Evolutionary conservation across 2,329 filamentous ascomycete species (phyloP).

Genomic region (Ascochyta lentis): DNA sequence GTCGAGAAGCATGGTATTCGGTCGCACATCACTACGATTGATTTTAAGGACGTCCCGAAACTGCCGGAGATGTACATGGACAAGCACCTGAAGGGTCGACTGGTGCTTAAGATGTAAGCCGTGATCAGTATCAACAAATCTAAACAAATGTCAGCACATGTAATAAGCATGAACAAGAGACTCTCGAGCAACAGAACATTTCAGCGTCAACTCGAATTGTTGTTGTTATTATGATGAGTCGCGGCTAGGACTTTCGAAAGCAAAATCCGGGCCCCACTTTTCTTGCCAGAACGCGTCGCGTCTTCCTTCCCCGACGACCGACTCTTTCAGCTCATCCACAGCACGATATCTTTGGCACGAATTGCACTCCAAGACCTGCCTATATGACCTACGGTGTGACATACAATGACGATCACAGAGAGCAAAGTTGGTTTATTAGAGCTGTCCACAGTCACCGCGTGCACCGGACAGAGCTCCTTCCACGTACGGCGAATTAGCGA

Average conservation of each 20-base stretch:
- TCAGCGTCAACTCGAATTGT: too few relatives aligned
- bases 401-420: too few relatives aligned
- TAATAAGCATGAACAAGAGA: background rate
- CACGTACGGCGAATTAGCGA: too few relatives aligned
- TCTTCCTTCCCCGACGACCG: background rate
- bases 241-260: background rate
- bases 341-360: too few relatives aligned
- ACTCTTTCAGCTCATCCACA: background rate
- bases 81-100: background rate
- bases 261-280: background rate
- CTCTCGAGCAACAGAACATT: background rate
- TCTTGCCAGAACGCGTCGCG: background rate
- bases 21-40: background rate
- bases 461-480: too few relatives aligned
- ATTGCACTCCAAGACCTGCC: background rate
- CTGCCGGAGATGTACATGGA: conserved; percentile 3
- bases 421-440: too few relatives aligned
- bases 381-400: too few relatives aligned
- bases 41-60: background rate
- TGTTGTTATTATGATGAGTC: background rate
- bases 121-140: background rate
- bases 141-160: too few relatives aligned
- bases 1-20: background rate
- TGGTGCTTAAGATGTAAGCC: background rate
- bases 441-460: too few relatives aligned